Percentiles rank a stretch among this genome's conserved stretches.
phyloP scores from a whole-genome alignment of 805 yeast genomes.

The Ogataea pignaliae region DNA sequence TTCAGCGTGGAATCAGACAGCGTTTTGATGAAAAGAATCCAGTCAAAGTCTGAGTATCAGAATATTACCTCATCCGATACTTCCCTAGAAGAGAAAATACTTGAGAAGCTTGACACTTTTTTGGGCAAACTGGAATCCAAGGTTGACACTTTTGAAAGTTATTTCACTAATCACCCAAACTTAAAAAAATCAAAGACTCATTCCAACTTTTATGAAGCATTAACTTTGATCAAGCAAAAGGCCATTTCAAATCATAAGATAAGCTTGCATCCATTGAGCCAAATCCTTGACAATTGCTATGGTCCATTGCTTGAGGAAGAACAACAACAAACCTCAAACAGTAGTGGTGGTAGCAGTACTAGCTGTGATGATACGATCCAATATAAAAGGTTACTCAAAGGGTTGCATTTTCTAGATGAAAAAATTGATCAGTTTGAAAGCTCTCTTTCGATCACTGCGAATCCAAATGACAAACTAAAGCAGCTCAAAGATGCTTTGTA shows the following conservation, averaged over 20 bases:
- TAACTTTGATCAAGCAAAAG: conserved; percentile 19
- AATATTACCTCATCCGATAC: conserved; percentile 2
- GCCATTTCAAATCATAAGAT: conserved; percentile 21
- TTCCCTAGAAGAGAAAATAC: conserved; percentile 24
- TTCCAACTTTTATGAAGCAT: conserved; percentile 20
- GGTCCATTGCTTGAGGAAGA: conserved; percentile 15
- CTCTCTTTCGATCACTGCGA: conserved; percentile 26
- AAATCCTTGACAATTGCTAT: conserved; percentile 28
- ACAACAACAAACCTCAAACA: background rate
- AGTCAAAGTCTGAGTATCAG: conserved; percentile 5
- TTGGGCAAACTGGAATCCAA: conserved; percentile 25
- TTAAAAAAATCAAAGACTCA: conserved; percentile 13
- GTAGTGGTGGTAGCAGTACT: background rate
- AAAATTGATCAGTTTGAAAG: conserved; percentile 37
- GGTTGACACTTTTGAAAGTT: conserved; percentile 26
- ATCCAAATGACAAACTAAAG: conserved; percentile 25
- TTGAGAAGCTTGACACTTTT: conserved; percentile 27
- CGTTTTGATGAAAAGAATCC: conserved; percentile 13
- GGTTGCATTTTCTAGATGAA: conserved; percentile 36
- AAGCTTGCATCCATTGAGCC: conserved; percentile 25
- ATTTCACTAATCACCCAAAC: conserved; percentile 19
- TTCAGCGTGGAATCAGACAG: conserved; percentile 9
- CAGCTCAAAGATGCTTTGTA: conserved; percentile 34
- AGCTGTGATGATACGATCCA: conserved; percentile 10
- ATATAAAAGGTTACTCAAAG: conserved; percentile 31